A percentile compares a stretch with the other conserved stretches of the same genome.
Conservation (phyloP, 768 basidiomycete species). For the Tremella yokohamensis region DNA sequence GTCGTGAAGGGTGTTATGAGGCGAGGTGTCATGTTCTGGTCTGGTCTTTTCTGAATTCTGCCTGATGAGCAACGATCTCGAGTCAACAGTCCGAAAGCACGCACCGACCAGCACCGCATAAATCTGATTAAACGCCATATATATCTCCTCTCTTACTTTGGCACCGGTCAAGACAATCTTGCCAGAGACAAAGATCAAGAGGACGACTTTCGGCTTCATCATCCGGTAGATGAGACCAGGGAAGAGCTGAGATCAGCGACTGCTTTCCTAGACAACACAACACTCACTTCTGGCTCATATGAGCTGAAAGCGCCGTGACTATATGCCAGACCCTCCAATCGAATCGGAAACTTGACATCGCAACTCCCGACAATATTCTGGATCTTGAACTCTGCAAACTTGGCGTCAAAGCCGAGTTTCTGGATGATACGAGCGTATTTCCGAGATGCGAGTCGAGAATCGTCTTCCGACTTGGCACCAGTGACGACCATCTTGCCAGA, state of each 20-base stretch:
- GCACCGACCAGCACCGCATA: conserved; percentile 78
- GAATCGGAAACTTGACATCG: conserved; percentile 98
- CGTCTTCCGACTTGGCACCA: conserved; percentile 97
- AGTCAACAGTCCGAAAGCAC: conserved; percentile 6
- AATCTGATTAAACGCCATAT: conserved; percentile 98
- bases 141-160: conserved; percentile 99
- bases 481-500: conserved; percentile 99
- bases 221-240: conserved; percentile 98
- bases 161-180: conserved; percentile 99
- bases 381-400: conserved; percentile 99
- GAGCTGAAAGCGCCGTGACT: conserved; percentile 96
- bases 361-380: conserved; percentile 98
- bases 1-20: neutral
- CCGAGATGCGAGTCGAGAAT: conserved; percentile 90
- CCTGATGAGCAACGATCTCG: neutral
- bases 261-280: neutral
- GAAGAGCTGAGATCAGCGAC: conserved; percentile 67
- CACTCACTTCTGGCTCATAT: conserved; percentile 86
- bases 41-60: conserved; percentile 6
- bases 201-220: conserved; percentile 98
- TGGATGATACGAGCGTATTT: conserved; percentile 99
- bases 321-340: conserved; percentile 94
- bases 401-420: conserved; percentile 98
- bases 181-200: conserved; percentile 97
- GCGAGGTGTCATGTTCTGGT: conserved; percentile 1